phyloP scores from a whole-genome alignment of 192 early-diverging fungal species.

The Jimgerdemannia lactiflua region DNA sequence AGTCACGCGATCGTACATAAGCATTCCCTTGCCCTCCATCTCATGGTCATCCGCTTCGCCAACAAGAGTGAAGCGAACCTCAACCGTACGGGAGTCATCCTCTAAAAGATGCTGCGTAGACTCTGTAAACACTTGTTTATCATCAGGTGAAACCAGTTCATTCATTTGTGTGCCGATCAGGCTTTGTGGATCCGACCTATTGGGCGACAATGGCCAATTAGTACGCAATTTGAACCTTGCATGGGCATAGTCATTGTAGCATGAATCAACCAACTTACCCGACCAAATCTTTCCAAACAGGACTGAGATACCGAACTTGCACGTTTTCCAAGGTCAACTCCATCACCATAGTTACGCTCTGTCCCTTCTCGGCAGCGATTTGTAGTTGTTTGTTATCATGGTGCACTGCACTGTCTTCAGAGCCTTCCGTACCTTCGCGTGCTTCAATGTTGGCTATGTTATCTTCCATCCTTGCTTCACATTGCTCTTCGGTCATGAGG shows the following conservation, averaged over 20 bases:
- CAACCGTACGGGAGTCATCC: conserved; percentile 60
- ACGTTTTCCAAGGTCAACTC: conserved; percentile 62
- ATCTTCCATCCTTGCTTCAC: conserved; percentile 11
- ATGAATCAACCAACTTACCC: conserved; percentile 44
- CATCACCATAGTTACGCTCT: conserved; percentile 74
- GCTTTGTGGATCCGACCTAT: conserved; percentile 43
- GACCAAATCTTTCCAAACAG: conserved; percentile 64
- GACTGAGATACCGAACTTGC: conserved; percentile 60
- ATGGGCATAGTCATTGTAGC: too few species aligned
- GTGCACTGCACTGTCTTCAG: conserved; percentile 20
- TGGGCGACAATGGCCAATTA: background rate
- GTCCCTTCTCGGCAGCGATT: conserved; percentile 60
- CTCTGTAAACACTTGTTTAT: conserved; percentile 58
- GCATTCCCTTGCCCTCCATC: conserved; percentile 86
- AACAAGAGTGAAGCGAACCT: conserved; percentile 56
- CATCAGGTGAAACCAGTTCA: conserved; percentile 53
- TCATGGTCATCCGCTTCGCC: conserved; percentile 37
- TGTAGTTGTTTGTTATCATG: conserved; percentile 43
- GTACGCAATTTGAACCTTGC: background rate
- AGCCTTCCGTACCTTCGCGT: conserved; percentile 6
- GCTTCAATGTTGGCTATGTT: conserved; percentile 14
- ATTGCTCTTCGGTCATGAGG: background rate
- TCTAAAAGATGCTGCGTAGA: conserved; percentile 52
- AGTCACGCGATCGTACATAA: conserved; percentile 69
- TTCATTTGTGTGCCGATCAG: conserved; percentile 44